Evolutionary conservation across 1,284 basidiomycete species (phyloP).

Genomic region (Marasmius sp.): DNA sequence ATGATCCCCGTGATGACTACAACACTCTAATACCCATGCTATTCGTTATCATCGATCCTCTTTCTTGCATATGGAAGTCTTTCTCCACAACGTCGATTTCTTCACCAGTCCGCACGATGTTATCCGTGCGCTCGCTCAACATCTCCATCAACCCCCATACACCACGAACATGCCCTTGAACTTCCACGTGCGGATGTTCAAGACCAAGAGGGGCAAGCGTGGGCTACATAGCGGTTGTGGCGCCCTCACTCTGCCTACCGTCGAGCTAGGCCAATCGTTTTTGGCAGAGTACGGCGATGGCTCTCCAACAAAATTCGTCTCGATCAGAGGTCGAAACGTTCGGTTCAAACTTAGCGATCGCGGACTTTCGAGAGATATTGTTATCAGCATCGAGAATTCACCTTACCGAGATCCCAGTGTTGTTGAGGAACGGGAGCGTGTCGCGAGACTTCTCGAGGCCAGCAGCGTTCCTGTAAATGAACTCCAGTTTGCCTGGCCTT

Average conservation of each 20-base stretch:
- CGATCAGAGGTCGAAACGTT: not conserved
- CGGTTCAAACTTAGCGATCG: slow-evolving; percentile 5
- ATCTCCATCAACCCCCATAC: slow-evolving; percentile 8
- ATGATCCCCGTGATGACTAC: not conserved
- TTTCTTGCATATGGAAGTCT: slow-evolving; percentile 10
- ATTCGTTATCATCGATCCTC: not conserved
- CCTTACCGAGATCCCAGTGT: slow-evolving; percentile 48
- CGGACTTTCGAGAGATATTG: not conserved
- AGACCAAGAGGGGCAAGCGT: slow-evolving; percentile 1
- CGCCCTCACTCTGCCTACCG: slow-evolving; percentile 9
- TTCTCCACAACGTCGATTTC: slow-evolving; percentile 11
- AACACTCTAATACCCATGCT: not conserved
- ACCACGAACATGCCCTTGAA: slow-evolving; percentile 8
- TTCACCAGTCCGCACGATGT: slow-evolving; percentile 8
- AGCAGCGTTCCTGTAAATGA: slow-evolving; percentile 30
- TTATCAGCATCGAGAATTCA: slow-evolving; percentile 5
- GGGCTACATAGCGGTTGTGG: slow-evolving; percentile 9
- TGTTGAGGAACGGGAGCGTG: slow-evolving; percentile 31
- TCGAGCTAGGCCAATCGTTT: slow-evolving; percentile 7
- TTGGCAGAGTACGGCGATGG: slow-evolving; percentile 8
- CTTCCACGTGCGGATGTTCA: slow-evolving; percentile 14
- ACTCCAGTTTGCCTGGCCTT: slow-evolving; percentile 58
- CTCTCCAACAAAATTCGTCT: not conserved
- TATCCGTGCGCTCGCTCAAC: slow-evolving; percentile 4
- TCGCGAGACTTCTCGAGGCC: slow-evolving; percentile 26